A percentile compares a stretch with the other conserved stretches of the same genome.
Conservation (phyloP, 1,284 basidiomycete species). For the Sporisorium iseilematis-ciliati region DNA sequence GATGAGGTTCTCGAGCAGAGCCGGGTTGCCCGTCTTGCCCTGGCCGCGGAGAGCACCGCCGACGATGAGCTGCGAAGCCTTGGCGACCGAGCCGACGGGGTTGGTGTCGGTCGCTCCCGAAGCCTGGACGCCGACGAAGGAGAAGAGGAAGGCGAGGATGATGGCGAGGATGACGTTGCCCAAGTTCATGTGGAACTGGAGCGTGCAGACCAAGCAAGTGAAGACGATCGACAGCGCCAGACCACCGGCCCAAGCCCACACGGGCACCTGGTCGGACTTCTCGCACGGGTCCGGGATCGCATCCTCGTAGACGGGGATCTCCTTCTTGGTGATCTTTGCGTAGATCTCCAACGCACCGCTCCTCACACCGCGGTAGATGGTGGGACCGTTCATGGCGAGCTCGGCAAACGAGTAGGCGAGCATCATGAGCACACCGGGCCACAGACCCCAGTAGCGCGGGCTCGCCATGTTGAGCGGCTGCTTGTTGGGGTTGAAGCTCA, state of each 20-base stretch:
- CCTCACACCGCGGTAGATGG: conserved; percentile 63
- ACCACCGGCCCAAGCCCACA: conserved; percentile 75
- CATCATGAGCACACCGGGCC: conserved; percentile 76
- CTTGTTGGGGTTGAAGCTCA: conserved; percentile 50
- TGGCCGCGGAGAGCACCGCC: conserved; percentile 61
- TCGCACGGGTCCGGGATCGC: conserved; percentile 54
- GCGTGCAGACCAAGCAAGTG: conserved; percentile 73
- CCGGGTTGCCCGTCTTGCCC: conserved; percentile 72
- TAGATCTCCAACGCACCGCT: conserved; percentile 51
- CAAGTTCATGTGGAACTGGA: conserved; percentile 65
- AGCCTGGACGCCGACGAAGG: conserved; percentile 77
- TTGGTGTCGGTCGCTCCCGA: conserved; percentile 65
- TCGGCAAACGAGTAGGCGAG: conserved; percentile 69
- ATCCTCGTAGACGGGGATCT: conserved; percentile 32
- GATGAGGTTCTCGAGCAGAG: conserved; percentile 75
- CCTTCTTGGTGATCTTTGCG: conserved; percentile 43
- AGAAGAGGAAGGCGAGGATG: conserved; percentile 76
- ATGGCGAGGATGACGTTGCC: conserved; percentile 72
- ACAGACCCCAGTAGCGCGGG: conserved; percentile 79
- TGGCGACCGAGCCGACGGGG: conserved; percentile 58
- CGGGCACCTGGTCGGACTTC: conserved; percentile 74
- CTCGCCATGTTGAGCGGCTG: conserved; percentile 71
- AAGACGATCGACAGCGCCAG: conserved; percentile 74
- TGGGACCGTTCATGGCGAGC: conserved; percentile 64
- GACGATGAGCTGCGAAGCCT: conserved; percentile 63